Conservation (phyloP, 2,329 filamentous ascomycete genomes). For the Botrytis tulipae region DNA sequence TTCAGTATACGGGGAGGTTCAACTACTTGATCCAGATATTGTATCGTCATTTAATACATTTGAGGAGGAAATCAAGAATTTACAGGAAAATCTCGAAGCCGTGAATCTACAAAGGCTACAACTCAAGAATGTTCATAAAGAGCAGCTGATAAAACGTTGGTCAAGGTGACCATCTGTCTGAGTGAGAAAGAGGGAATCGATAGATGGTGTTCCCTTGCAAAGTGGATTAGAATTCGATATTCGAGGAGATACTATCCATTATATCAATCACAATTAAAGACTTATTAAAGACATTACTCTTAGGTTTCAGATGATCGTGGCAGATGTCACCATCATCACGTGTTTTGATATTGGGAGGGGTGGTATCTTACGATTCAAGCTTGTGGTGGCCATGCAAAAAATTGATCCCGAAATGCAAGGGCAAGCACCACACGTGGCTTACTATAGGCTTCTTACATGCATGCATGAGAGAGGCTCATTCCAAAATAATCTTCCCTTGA, state of each 20-base stretch:
- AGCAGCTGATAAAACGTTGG: constrained; percentile 50
- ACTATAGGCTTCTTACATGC: constrained; percentile 7
- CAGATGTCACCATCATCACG: constrained; percentile 22
- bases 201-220: background rate
- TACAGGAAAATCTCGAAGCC: constrained; percentile 41
- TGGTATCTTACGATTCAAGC: background rate
- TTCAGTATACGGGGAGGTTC: constrained; percentile 48
- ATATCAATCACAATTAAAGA: constrained; percentile 16
- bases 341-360: background rate
- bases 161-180: constrained; percentile 26
- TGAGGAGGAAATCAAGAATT: constrained; percentile 40
- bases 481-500: background rate
- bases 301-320: constrained; percentile 19
- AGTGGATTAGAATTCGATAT: background rate
- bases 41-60: constrained; percentile 47
- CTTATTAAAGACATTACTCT: constrained; percentile 12
- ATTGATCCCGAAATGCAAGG: constrained; percentile 19
- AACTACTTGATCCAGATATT: constrained; percentile 53
- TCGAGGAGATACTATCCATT: background rate
- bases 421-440: constrained; percentile 16
- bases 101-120: constrained; percentile 40
- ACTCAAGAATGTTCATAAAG: constrained; percentile 47
- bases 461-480: constrained; percentile 15
- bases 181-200: background rate
- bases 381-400: constrained; percentile 19